Evolutionary conservation across 768 basidiomycete species (phyloP).

Genomic region (Harrya chromipes): DNA sequence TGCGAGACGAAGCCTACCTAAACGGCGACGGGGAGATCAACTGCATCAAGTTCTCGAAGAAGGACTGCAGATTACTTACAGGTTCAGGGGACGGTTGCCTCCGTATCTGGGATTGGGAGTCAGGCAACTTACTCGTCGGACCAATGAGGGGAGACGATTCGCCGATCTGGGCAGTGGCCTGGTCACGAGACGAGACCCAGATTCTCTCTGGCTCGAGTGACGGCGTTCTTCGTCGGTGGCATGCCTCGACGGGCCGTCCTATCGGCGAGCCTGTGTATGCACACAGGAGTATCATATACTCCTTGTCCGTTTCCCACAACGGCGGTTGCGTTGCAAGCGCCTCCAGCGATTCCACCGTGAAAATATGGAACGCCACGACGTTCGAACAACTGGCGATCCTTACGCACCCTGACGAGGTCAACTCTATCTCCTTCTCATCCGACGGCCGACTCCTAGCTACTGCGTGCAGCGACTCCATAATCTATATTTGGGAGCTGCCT

Average conservation of each 20-base stretch:
- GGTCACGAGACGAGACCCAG: conserved; percentile 29
- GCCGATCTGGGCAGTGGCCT: conserved; percentile 29
- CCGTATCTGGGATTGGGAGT: conserved; percentile 29
- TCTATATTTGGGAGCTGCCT: conserved; percentile 32
- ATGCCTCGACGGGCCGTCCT: conserved; percentile 17
- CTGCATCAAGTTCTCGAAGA: conserved; percentile 28
- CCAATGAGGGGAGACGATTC: conserved; percentile 20
- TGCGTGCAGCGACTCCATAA: conserved; percentile 26
- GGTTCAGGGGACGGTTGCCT: conserved; percentile 29
- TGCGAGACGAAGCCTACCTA: conserved; percentile 22
- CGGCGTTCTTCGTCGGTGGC: conserved; percentile 26
- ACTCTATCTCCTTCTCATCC: conserved; percentile 28
- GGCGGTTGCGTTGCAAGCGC: conserved; percentile 27
- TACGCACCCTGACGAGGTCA: conserved; percentile 25
- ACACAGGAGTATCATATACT: conserved; percentile 26
- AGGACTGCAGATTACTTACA: conserved; percentile 24
- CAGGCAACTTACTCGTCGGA: conserved; percentile 25
- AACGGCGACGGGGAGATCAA: conserved; percentile 25
- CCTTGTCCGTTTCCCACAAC: conserved; percentile 26
- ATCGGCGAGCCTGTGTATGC: conserved; percentile 24
- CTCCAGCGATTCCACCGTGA: conserved; percentile 29
- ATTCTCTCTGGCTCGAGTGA: conserved; percentile 25
- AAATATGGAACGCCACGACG: conserved; percentile 28
- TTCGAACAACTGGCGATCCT: conserved; percentile 24
- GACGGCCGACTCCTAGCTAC: conserved; percentile 32